Conservation (phyloP, 805 yeast species). For the Nakazawaea molendinolei region DNA sequence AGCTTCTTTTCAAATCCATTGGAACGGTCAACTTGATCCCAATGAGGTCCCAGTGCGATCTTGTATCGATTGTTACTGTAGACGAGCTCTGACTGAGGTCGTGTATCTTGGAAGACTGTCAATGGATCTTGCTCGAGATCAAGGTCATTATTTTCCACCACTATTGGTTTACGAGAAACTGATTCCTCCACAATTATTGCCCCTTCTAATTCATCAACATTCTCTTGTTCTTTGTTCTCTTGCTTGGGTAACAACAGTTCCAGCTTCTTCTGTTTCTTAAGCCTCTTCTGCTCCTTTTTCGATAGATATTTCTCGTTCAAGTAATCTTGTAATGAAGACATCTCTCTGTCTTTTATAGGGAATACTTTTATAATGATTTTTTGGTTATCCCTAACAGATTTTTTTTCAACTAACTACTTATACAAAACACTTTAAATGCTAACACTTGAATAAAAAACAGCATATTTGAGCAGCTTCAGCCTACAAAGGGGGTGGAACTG, state of each 20-base stretch:
- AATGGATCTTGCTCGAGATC: too few species aligned
- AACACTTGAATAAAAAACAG: not conserved
- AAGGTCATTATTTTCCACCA: too few species aligned
- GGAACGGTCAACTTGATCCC: constrained; percentile 92
- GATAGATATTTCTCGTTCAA: constrained; percentile 37
- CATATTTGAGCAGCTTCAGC: not conserved
- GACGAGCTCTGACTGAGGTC: too few species aligned
- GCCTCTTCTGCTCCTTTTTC: constrained; percentile 20
- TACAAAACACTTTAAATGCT: not conserved
- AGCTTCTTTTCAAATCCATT: constrained; percentile 71
- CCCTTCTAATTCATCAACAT: constrained; percentile 22
- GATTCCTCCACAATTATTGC: too few species aligned
- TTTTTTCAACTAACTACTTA: too few species aligned
- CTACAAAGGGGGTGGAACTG: constrained; percentile 8
- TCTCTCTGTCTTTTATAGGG: too few species aligned
- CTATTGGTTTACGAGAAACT: too few species aligned
- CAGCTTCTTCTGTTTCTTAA: constrained; percentile 21
- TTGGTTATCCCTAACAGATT: too few species aligned
- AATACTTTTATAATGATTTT: too few species aligned
- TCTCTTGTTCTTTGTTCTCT: constrained; percentile 14
- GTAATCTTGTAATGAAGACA: constrained; percentile 36
- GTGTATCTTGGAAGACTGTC: too few species aligned
- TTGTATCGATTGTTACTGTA: constrained; percentile 68
- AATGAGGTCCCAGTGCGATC: constrained; percentile 70
- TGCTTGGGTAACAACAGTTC: constrained; percentile 8